Evolutionary conservation across 305 asterid species (phyloP).

Genomic region (Withania somnifera): DNA sequence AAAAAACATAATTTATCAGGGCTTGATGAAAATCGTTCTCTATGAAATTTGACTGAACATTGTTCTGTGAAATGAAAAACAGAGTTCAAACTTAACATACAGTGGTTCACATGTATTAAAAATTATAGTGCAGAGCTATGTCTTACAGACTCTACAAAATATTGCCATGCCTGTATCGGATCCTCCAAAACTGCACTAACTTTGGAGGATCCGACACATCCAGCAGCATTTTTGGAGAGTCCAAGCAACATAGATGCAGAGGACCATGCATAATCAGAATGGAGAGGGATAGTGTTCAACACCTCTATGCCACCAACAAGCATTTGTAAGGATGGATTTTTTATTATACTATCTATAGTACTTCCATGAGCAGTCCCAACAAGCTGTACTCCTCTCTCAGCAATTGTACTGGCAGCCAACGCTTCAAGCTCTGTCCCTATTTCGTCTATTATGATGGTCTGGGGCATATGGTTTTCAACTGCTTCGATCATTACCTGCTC

Average conservation of each 20-base stretch:
- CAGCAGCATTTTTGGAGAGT: too few relatives aligned
- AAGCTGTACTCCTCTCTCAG: conserved; percentile 99
- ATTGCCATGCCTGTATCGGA: too few relatives aligned
- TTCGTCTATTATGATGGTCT: conserved; percentile 88
- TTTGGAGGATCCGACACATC: too few relatives aligned
- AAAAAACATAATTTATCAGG: conserved; percentile 1
- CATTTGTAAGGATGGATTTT: conserved; percentile 81
- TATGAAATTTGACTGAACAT: not conserved
- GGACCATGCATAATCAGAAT: not conserved
- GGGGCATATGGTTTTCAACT: conserved; percentile 98
- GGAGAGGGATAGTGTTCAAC: conserved; percentile 2
- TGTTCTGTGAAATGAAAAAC: not conserved
- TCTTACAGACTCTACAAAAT: too few relatives aligned
- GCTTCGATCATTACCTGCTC: conserved; percentile 97
- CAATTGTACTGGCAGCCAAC: conserved; percentile 93
- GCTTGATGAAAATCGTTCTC: not conserved
- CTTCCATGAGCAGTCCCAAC: conserved; percentile 98
- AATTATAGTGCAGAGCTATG: not conserved
- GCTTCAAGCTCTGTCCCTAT: conserved; percentile 98
- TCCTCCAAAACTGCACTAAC: too few relatives aligned
- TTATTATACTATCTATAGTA: conserved; percentile 80
- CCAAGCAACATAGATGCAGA: not conserved
- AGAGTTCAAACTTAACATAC: not conserved
- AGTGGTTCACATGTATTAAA: not conserved
- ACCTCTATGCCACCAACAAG: conserved; percentile 99